These are phyloP conservation scores for Prosopis cineraria DNA, from an alignment of 306 rosid genomes.

Conservation along the genomic window DNA sequence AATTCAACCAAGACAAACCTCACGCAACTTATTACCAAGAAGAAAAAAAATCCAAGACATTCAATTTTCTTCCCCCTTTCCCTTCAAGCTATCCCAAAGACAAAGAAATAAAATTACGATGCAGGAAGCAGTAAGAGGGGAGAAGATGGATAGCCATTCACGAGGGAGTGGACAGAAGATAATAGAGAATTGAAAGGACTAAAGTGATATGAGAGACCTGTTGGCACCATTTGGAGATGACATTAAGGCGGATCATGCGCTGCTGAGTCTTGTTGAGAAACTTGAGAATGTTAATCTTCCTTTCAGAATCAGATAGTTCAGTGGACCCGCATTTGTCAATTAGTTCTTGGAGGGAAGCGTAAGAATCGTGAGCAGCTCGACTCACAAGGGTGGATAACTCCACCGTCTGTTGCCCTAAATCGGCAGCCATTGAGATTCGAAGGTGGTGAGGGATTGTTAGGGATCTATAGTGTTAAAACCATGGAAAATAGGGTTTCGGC, in stretches of 20 bases:
- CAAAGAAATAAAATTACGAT: not conserved
- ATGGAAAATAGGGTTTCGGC: slow-evolving; percentile 37
- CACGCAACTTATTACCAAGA: not conserved
- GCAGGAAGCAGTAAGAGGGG: not conserved
- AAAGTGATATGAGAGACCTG: slow-evolving; percentile 50
- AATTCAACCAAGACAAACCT: not conserved
- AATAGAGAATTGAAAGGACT: not conserved
- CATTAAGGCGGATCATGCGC: slow-evolving; percentile 95
- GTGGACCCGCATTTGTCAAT: slow-evolving; percentile 74
- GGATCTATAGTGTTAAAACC: slow-evolving; percentile 36
- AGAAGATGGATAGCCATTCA: not conserved
- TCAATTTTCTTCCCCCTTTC: not conserved
- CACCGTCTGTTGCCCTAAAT: slow-evolving; percentile 96
- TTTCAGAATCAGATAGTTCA: slow-evolving; percentile 78
- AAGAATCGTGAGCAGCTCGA: slow-evolving; percentile 89
- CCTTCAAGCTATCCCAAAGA: not conserved
- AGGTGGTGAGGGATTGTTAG: slow-evolving; percentile 18
- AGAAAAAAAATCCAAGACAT: not conserved
- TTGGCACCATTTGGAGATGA: slow-evolving; percentile 93
- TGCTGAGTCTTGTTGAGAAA: slow-evolving; percentile 89
- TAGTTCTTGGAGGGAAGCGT: slow-evolving; percentile 71
- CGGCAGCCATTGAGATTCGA: slow-evolving; percentile 66
- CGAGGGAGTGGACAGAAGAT: not conserved
- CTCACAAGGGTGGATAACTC: slow-evolving; percentile 75
- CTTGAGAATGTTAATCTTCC: slow-evolving; percentile 82